Evolutionary conservation across 345 rosid genomes (phyloP).

Genomic region (Salix purpurea): DNA sequence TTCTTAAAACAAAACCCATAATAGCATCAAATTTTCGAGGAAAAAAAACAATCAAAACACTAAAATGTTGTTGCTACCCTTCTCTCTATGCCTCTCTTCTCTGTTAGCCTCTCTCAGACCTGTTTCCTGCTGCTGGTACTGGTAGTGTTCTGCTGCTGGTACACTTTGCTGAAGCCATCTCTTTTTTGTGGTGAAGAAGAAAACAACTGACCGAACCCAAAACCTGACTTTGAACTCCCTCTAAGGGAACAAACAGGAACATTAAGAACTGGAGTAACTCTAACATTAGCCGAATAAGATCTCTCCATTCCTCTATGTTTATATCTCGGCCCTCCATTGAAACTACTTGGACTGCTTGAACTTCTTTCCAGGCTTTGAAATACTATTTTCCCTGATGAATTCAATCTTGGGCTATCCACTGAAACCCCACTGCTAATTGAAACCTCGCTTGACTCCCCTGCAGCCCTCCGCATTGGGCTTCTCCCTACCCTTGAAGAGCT

Average conservation of each 20-base stretch:
- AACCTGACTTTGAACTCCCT: constrained; percentile 26
- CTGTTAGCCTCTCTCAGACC: constrained; percentile 1
- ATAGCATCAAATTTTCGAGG: not conserved
- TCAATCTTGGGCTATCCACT: constrained; percentile 86
- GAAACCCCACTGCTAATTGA: constrained; percentile 56
- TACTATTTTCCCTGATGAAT: constrained; percentile 88
- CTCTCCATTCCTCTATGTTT: constrained; percentile 86
- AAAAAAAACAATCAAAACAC: not conserved
- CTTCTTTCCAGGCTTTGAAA: constrained; percentile 91
- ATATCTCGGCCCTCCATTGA: constrained; percentile 76
- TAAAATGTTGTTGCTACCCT: not conserved
- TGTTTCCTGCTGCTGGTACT: constrained; percentile 2
- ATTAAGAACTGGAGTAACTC: constrained; percentile 35
- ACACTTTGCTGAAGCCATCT: constrained; percentile 9
- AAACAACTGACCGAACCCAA: constrained; percentile 28
- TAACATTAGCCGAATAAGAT: constrained; percentile 73
- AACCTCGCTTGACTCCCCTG: constrained; percentile 31
- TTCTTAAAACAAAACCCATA: not conserved
- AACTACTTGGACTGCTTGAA: constrained; percentile 93
- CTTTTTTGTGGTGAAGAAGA: constrained; percentile 29
- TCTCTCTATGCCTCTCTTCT: not conserved
- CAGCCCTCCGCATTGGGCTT: constrained; percentile 51
- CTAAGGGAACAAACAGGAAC: constrained; percentile 33
- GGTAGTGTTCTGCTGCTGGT: not conserved
- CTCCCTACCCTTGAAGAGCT: constrained; percentile 40